These are phyloP conservation scores for Thielaviopsis euricoi DNA, from an alignment of 2,329 filamentous ascomycete species.

Conservation along the genomic window DNA sequence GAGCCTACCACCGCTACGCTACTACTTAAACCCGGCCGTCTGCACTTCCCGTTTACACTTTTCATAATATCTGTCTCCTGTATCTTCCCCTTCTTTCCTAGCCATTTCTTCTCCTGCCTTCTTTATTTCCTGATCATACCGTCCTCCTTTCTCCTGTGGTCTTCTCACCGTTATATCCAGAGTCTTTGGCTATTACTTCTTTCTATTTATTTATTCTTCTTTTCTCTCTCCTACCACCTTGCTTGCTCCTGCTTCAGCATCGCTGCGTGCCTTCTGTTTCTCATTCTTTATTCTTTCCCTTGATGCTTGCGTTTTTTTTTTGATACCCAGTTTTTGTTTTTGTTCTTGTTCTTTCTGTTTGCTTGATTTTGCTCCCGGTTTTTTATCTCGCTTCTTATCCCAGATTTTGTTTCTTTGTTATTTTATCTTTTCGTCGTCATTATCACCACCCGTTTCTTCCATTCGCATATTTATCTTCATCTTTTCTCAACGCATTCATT, in stretches of 20 bases:
- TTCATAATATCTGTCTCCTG: neutral
- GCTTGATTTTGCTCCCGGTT: neutral
- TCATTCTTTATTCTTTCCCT: neutral
- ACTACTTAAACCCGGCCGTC: neutral
- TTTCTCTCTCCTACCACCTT: neutral
- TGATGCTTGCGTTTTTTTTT: neutral
- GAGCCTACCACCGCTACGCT: neutral
- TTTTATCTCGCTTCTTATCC: neutral
- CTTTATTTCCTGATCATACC: too few species aligned
- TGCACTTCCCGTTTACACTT: neutral
- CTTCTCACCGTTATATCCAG: neutral
- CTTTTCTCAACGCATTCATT: neutral
- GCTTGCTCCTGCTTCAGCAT: neutral
- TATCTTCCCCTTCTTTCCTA: neutral
- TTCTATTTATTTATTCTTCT: neutral
- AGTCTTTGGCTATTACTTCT: neutral
- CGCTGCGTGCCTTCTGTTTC: neutral
- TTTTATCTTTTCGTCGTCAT: neutral
- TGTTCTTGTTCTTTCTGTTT: neutral
- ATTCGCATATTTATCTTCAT: neutral
- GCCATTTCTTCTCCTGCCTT: neutral
- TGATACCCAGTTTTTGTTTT: neutral
- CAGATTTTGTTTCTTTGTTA: neutral
- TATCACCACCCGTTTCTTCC: neutral
- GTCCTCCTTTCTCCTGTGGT: neutral